These are phyloP conservation scores for Saccharomycopsis synnaedendra DNA, from an alignment of 805 yeast genomes.

Conservation along the genomic window DNA sequence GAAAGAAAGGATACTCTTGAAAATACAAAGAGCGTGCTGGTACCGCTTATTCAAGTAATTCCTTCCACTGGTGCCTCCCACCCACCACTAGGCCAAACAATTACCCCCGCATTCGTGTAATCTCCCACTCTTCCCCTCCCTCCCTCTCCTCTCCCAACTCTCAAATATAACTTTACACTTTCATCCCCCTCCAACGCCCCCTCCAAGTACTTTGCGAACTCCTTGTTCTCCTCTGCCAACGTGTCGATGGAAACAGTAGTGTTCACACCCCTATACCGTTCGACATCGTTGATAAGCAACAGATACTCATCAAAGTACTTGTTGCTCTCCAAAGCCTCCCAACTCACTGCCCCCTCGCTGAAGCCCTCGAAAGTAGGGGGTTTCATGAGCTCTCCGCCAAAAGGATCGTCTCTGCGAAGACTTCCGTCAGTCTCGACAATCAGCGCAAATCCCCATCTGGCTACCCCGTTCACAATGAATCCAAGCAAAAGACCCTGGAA, in stretches of 20 bases:
- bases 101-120: conserved; percentile 50
- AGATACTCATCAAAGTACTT: conserved; percentile 28
- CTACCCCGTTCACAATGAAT: conserved; percentile 68
- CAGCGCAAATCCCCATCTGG: conserved; percentile 91
- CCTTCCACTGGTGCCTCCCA: conserved; percentile 43
- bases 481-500: conserved; percentile 85
- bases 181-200: conserved; percentile 22
- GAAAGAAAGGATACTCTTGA: too few relatives aligned
- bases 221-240: conserved; percentile 23
- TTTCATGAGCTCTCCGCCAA: conserved; percentile 3
- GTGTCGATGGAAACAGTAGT: conserved; percentile 31
- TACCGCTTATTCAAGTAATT: conserved; percentile 24
- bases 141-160: conserved; percentile 43
- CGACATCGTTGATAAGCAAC: conserved; percentile 68
- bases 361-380: conserved; percentile 20
- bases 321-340: conserved; percentile 23
- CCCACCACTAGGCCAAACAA: conserved; percentile 50
- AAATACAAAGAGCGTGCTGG: too few relatives aligned
- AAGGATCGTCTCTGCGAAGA: conserved; percentile 51
- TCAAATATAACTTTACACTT: conserved; percentile 33
- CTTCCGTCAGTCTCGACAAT: conserved; percentile 67
- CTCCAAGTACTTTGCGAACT: conserved; percentile 22
- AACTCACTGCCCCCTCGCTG: conserved; percentile 26
- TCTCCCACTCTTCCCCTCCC: conserved; percentile 38
- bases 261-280: conserved; percentile 50